phyloP scores from a whole-genome alignment of 192 early-diverging fungal genomes.

The Haplosporangium gracile region DNA sequence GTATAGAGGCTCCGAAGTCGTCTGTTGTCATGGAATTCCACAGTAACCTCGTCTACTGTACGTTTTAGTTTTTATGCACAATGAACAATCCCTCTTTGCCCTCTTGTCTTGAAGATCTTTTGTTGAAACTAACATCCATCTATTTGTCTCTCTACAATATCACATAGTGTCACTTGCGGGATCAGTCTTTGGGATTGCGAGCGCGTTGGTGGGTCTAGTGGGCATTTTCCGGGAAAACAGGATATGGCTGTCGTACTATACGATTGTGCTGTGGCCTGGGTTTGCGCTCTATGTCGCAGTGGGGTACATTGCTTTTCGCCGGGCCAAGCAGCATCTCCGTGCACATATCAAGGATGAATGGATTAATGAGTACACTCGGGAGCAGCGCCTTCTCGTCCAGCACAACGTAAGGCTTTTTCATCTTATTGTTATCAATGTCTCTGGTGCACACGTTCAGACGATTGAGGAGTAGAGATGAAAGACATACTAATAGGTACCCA shows the following conservation, averaged over 20 bases:
- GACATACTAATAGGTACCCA: background rate
- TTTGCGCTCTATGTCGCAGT: slow-evolving; percentile 12
- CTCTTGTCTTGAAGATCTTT: background rate
- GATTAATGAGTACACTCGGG: slow-evolving; percentile 30
- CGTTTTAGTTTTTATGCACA: background rate
- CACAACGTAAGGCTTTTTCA: slow-evolving; percentile 26
- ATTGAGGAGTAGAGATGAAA: background rate
- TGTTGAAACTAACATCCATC: background rate
- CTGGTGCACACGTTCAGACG: too few relatives aligned
- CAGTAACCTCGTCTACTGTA: slow-evolving; percentile 38
- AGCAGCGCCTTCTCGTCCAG: slow-evolving; percentile 51
- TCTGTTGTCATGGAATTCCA: slow-evolving; percentile 43
- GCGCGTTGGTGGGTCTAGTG: slow-evolving; percentile 34
- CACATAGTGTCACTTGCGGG: slow-evolving; percentile 36
- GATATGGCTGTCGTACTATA: slow-evolving; percentile 37
- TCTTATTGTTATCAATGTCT: background rate
- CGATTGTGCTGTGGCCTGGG: slow-evolving; percentile 47
- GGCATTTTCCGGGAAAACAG: slow-evolving; percentile 51
- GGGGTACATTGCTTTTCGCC: slow-evolving; percentile 40
- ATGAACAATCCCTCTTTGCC: background rate
- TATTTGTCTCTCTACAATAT: background rate
- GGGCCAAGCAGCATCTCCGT: slow-evolving; percentile 44
- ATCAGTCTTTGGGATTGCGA: slow-evolving; percentile 24
- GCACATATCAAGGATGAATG: slow-evolving; percentile 53
- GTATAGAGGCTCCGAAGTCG: background rate